phyloP scores from a whole-genome alignment of 2,329 filamentous ascomycete species.

The Paracorniculantispora psalliotae region DNA sequence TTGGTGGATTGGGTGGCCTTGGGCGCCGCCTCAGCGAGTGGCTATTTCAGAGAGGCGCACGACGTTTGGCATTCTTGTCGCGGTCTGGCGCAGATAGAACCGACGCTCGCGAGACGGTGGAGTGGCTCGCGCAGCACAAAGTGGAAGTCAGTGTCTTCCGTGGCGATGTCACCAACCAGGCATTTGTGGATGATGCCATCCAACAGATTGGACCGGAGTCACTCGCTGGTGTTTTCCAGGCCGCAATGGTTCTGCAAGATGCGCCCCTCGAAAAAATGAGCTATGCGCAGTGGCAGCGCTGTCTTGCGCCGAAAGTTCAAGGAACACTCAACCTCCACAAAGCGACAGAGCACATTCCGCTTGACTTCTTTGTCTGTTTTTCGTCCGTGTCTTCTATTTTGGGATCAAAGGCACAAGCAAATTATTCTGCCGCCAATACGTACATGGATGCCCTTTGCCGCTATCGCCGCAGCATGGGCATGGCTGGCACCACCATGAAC shows the following conservation, averaged over 20 bases:
- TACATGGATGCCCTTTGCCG: constrained; percentile 30
- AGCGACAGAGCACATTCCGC: constrained; percentile 15
- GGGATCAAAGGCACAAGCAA: constrained; percentile 26
- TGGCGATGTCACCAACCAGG: constrained; percentile 27
- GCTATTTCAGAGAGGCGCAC: constrained; percentile 24
- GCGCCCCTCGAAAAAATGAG: constrained; percentile 22
- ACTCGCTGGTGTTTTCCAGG: constrained; percentile 35
- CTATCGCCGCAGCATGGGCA: constrained; percentile 25
- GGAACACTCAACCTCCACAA: constrained; percentile 31
- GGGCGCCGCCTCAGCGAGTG: constrained; percentile 22
- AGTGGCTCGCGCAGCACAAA: constrained; percentile 18
- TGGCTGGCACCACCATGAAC: constrained; percentile 30
- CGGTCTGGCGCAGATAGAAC: constrained; percentile 20
- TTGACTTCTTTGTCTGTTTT: constrained; percentile 28
- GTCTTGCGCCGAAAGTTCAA: constrained; percentile 27
- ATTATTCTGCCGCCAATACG: constrained; percentile 33
- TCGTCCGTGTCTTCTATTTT: constrained; percentile 26
- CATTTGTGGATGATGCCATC: constrained; percentile 23
- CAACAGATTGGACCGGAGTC: constrained; percentile 19
- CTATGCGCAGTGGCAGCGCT: constrained; percentile 20
- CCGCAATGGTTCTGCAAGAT: constrained; percentile 33
- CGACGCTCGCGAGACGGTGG: constrained; percentile 16
- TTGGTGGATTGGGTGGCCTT: constrained; percentile 25
- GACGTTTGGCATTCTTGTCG: constrained; percentile 25
- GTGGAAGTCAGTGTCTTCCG: constrained; percentile 20